Evolutionary conservation across 306 rosid species (phyloP).

Genomic region (Cajanus cajan): DNA sequence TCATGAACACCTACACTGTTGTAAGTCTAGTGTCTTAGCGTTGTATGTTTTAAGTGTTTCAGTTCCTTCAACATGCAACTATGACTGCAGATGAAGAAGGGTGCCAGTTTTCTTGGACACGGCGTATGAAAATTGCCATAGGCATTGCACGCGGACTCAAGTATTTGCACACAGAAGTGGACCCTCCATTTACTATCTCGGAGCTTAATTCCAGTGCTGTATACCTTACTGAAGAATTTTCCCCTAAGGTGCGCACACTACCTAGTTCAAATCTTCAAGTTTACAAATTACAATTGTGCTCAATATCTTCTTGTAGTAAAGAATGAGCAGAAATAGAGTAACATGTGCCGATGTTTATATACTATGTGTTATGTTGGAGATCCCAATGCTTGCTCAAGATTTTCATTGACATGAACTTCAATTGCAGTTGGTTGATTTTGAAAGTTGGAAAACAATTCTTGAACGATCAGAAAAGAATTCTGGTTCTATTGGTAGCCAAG

Average conservation of each 20-base stretch:
- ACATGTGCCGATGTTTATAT: not conserved
- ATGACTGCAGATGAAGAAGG: conserved; percentile 76
- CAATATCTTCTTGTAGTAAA: conserved; percentile 6
- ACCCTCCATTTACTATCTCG: conserved; percentile 92
- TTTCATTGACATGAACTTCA: conserved; percentile 17
- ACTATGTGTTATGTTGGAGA: conserved; percentile 7
- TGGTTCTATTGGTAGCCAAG: conserved; percentile 72
- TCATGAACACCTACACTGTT: conserved; percentile 85
- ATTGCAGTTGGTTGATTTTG: conserved; percentile 92
- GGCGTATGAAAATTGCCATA: conserved; percentile 77
- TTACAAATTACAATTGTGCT: not conserved
- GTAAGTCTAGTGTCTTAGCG: conserved; percentile 52
- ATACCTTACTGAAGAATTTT: conserved; percentile 93
- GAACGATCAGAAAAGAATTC: conserved; percentile 85
- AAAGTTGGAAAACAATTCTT: conserved; percentile 95
- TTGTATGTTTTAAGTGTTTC: not conserved
- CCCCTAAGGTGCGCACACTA: conserved; percentile 68
- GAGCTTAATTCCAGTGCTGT: conserved; percentile 91
- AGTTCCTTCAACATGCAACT: conserved; percentile 29
- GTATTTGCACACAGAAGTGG: conserved; percentile 84
- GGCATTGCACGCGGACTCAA: conserved; percentile 91
- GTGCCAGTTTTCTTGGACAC: conserved; percentile 85
- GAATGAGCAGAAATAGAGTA: conserved; percentile 19
- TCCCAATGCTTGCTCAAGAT: conserved; percentile 18
- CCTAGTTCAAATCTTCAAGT: conserved; percentile 11